These are phyloP conservation scores for Diplotaxis tenuifolia DNA, from an alignment of 345 rosid genomes.

Conservation along the genomic window DNA sequence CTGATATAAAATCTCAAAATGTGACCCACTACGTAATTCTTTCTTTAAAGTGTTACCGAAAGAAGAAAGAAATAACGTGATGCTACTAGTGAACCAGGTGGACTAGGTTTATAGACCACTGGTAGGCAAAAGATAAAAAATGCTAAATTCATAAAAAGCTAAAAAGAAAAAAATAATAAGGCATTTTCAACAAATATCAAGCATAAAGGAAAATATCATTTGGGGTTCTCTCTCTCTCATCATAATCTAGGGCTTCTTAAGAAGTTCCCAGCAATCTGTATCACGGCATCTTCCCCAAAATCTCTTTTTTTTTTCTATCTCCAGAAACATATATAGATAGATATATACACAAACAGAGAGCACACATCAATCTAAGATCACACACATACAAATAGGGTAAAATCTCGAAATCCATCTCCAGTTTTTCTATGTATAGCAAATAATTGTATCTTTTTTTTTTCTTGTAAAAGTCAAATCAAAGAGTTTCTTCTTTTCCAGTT, in stretches of 20 bases:
- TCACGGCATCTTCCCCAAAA: slow-evolving; percentile 12
- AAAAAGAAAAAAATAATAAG: neutral
- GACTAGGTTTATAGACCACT: slow-evolving; percentile 18
- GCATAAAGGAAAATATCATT: neutral
- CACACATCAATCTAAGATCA: slow-evolving; percentile 13
- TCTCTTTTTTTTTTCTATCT: neutral
- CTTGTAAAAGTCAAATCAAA: neutral
- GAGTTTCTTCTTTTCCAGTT: neutral
- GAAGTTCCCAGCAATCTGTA: slow-evolving; percentile 17
- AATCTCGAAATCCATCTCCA: slow-evolving; percentile 32
- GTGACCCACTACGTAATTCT: no score
- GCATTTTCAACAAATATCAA: neutral
- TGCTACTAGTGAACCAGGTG: slow-evolving; percentile 15
- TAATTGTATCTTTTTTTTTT: neutral
- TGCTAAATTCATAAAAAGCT: neutral
- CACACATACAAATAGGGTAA: slow-evolving; percentile 1
- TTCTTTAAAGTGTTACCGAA: slow-evolving; percentile 66
- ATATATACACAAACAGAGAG: neutral
- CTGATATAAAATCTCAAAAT: no score
- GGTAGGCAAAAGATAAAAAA: slow-evolving; percentile 10
- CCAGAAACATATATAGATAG: neutral
- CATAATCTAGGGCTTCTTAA: slow-evolving; percentile 50
- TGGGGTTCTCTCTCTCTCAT: neutral
- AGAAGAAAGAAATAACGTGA: slow-evolving; percentile 68
- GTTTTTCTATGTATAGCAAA: slow-evolving; percentile 38